Percentiles rank a stretch among this genome's conserved stretches.
These are phyloP conservation scores for Pythium rishiriense DNA, from an alignment of 352 stramenopile species.

Conservation along the genomic window DNA sequence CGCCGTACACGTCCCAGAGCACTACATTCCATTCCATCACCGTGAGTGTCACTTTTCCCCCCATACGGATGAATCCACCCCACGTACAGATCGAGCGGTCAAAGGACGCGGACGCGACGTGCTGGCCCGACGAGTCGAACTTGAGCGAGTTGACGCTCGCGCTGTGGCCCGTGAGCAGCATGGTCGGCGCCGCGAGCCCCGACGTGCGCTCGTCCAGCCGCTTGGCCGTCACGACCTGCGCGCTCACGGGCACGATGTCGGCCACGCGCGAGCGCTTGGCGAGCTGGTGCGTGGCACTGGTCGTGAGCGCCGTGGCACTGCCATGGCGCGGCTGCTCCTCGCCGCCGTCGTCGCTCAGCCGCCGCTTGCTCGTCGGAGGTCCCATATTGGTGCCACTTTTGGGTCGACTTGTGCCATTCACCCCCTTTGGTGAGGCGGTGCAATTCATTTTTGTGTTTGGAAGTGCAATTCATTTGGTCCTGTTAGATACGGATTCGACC, in stretches of 20 bases:
- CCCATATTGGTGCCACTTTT: no score
- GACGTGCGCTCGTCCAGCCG: conserved; percentile 63
- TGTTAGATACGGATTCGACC: no score
- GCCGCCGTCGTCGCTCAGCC: conserved; percentile 8
- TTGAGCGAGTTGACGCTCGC: conserved; percentile 79
- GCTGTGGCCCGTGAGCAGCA: conserved; percentile 79
- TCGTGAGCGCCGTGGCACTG: conserved; percentile 28
- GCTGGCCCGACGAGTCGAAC: conserved; percentile 74
- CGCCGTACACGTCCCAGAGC: conserved; percentile 89
- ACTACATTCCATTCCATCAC: conserved; percentile 37
- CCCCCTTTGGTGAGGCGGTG: no score
- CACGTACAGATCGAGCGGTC: conserved; percentile 63
- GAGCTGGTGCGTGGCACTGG: conserved; percentile 35
- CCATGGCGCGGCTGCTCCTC: neutral
- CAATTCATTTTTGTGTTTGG: no score
- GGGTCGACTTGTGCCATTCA: no score
- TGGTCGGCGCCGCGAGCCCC: conserved; percentile 62
- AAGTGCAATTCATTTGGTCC: no score
- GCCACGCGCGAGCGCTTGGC: conserved; percentile 67
- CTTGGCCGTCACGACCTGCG: conserved; percentile 55
- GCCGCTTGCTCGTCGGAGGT: no score
- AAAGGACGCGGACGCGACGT: conserved; percentile 71
- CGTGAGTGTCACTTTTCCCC: neutral
- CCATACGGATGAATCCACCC: neutral
- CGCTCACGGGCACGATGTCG: conserved; percentile 74